Evolutionary conservation across 257 asterid species (phyloP), one percentile per base, ranked within the genome.

Genomic region (Fraxinus pennsylvanica): DNA sequence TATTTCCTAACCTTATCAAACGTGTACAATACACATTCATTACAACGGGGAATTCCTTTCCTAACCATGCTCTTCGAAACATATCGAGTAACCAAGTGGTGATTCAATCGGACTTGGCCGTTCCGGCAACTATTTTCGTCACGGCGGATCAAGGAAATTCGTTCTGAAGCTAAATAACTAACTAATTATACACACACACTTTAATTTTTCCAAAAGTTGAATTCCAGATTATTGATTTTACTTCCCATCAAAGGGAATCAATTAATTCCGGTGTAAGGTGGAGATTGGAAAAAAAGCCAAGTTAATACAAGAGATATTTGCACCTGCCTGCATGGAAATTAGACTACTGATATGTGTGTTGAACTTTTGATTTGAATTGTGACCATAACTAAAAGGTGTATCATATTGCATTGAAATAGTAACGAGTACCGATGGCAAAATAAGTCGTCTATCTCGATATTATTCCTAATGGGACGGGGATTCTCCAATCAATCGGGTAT

Each of bases 111-210:
- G 59, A 89, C 13, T 75, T 68, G 52, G 82, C 82, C 0, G 88
- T 87, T 57, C 78, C 84, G 3, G 97, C 98, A 4, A 91, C 77
- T 19, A 87, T 95, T 75, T 84, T 85, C 21, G 82, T 91, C 75
- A 52, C 79, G 71, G 99, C 86, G 8, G 91, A 95, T 81, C 99
- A 95, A 85, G 94, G 98, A 21, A 82, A 45, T 19, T 72, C 80
- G 1, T 47, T 70, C 33, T 76, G 77, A 72, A 76, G n/a, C 59
- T 77, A n/a, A 25, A 35, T 61, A 61, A 61, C 32, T 2, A 2
- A 2, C 36, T 33, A 33, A 54, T 54, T 54, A 5, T n/a, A 61
- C 3, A 61, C 68, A 17, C 0, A 43, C 12, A 15, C 21, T 47
- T 61, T 22, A 35, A 25, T 61, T 61, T 61, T 61, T 61, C 15